phyloP scores from a whole-genome alignment of 2,329 filamentous ascomycete genomes.

The Sporothrix euskadiensis region DNA sequence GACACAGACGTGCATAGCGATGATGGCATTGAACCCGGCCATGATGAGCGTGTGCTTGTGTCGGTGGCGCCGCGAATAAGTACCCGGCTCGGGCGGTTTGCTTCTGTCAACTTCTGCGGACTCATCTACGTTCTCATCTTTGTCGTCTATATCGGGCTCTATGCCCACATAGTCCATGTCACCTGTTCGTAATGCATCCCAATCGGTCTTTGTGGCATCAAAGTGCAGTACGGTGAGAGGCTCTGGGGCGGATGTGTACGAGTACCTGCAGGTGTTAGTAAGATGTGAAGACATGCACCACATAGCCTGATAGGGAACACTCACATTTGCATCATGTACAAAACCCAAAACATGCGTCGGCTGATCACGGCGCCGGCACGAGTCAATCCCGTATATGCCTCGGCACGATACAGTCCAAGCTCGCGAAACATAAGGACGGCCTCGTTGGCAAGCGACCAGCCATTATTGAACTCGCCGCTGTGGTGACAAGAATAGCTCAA shows the following conservation, averaged over 20 bases:
- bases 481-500: slow-evolving; percentile 14
- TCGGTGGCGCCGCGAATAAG: slow-evolving; percentile 11
- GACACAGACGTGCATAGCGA: slow-evolving; percentile 17
- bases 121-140: background rate
- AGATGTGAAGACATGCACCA: background rate
- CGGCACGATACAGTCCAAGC: slow-evolving; percentile 16
- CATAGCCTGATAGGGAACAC: background rate
- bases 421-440: slow-evolving; percentile 13
- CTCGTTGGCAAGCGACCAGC: slow-evolving; percentile 18
- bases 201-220: background rate
- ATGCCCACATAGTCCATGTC: slow-evolving; percentile 5
- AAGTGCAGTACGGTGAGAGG: slow-evolving; percentile 11
- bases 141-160: background rate
- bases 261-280: background rate
- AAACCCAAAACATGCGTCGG: slow-evolving; percentile 18
- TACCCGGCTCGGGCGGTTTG: background rate
- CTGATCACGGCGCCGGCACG: slow-evolving; percentile 5
- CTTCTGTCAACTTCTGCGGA: background rate
- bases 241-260: slow-evolving; percentile 12
- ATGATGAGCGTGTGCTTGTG: slow-evolving; percentile 13
- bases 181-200: background rate
- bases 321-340: slow-evolving; percentile 21
- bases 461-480: slow-evolving; percentile 20
- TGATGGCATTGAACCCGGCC: slow-evolving; percentile 12
- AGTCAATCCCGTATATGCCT: background rate